A percentile compares a stretch with the other conserved stretches of the same genome.
phyloP scores from a whole-genome alignment of 2,329 filamentous ascomycete species.

The Emergomyces orientalis region DNA sequence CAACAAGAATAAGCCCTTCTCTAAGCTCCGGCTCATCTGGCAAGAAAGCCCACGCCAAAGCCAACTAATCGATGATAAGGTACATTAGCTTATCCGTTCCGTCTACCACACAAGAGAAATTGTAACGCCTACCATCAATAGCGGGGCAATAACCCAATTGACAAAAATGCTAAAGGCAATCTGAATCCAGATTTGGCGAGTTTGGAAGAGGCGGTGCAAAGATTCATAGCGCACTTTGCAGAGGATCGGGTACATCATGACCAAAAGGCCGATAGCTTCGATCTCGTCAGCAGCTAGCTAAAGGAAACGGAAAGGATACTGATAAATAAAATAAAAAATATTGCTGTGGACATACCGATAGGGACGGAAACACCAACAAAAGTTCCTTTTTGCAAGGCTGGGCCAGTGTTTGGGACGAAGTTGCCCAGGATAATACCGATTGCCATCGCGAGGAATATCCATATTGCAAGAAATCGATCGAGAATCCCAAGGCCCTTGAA shows the following conservation, averaged over 20 bases:
- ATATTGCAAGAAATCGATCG: slow-evolving; percentile 56
- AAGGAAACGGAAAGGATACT: not conserved
- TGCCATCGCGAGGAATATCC: slow-evolving; percentile 72
- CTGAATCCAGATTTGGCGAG: slow-evolving; percentile 63
- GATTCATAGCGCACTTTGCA: slow-evolving; percentile 77
- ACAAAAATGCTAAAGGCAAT: slow-evolving; percentile 65
- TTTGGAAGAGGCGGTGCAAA: slow-evolving; percentile 56
- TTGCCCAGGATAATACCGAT: slow-evolving; percentile 68
- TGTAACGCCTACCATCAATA: slow-evolving; percentile 58
- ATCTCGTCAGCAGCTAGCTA: not conserved
- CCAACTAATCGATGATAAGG: slow-evolving; percentile 32
- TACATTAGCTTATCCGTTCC: not conserved
- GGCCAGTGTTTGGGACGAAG: slow-evolving; percentile 55
- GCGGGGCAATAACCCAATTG: slow-evolving; percentile 75
- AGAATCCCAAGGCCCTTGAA: slow-evolving; percentile 48
- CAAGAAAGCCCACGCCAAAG: slow-evolving; percentile 43
- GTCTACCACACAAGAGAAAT: not conserved
- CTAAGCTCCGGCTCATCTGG: slow-evolving; percentile 43
- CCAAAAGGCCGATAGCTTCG: slow-evolving; percentile 64
- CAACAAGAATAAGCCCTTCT: slow-evolving; percentile 69
- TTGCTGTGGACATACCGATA: slow-evolving; percentile 43
- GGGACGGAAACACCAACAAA: slow-evolving; percentile 64
- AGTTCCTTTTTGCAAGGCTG: slow-evolving; percentile 57
- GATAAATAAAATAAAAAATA: slow-evolving; percentile 17
- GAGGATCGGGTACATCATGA: slow-evolving; percentile 93